Base-by-base conservation (phyloP, 192 early-diverging fungal genomes). In the Allomyces arbusculus region DNA sequence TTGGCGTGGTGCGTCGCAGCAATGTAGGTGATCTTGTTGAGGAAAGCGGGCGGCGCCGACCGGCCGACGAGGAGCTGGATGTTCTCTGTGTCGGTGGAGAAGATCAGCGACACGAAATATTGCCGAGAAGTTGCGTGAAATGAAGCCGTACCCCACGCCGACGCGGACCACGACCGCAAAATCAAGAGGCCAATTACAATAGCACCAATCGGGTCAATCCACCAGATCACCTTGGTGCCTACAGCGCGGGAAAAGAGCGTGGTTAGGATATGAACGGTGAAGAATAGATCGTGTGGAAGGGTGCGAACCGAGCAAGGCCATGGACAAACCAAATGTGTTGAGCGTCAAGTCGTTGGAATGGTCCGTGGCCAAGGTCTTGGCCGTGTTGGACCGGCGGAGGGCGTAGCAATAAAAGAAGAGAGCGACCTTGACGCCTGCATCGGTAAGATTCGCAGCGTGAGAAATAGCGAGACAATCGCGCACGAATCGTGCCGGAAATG, bases 11-110 rank as follows among this genome's bases (percentile, higher is more conserved):
- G 87, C 9, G 87, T 89, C 61, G 88, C 70, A 0, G 89, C 89
- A 43, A 93, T 84, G 70, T 94, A 97, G 12, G 91, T 94, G 61
- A 90, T 71, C 26, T 84, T 76, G 72, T 93, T 86, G 64, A 94
- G 79, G 68, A 94, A 84, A 2, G 71, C 76, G 8, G 84, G 79
- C 67, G 91, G 86, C 9, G 94, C 92, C 63, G 84, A 82, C 72
- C 88, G 88, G 25, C 87, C 87, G 24, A 89, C 84, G 68, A 90
- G 87, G 23, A 90, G 76, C 63, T 87, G 83, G 50, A 88, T 79
- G 70, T 88, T 83, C 63, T 87, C 85, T 83, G 76, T 22, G 14
- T 7, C 33, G 33, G 33, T 12, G 23, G 44, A 28, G 67, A 44
- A 9, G 22, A 11, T 44, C 4, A 14, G 23, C 11, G 11, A 24